Evolutionary conservation across 768 basidiomycete genomes (phyloP), one percentile per base, ranked within the genome.

Genomic region (Bullera alba): DNA sequence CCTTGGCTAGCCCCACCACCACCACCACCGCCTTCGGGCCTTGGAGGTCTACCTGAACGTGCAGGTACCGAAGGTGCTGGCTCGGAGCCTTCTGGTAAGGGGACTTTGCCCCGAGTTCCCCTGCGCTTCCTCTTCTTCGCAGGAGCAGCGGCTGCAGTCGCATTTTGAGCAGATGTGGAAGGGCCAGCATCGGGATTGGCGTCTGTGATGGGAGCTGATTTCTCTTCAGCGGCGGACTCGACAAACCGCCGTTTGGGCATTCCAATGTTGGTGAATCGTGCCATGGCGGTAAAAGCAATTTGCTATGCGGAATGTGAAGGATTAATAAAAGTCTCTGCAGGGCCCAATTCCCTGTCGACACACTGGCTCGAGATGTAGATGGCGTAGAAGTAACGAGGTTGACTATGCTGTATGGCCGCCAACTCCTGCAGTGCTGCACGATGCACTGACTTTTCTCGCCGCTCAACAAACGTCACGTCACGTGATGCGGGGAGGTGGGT

Each of bases 111-210:
- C 43, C 51, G 5, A 51, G 41, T 30, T 58, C 60, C 58, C 17
- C 56, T 56, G 35, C 64, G 47, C 55, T 76, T 77, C 58, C 77
- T 77, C 80, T 66, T 76, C 63, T 83, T 83, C 72, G 83, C 81
- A 67, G 46, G 49, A 35, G 38, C 30, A 36, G 44, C 53, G 2
- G 52, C 48, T 19, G 60, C 56, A 3, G 21, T 27, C 58, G 21
- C 57, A 55, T 1, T 19, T 29, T 41, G 38, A 36, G 32, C 17
- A 35, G 52, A 32, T 22, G 25, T 46, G 3, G 63, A 61, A 42
- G 50, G 56, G 29, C 63, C 58, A 42, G 54, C 57, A 34, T 63
- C 52, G 19, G 36, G 8, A 12, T 41, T 8, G 12, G 46, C 28
- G 38, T 46, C 25, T 32, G 43, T 36, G n/a, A 28, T 37, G 17